Evolutionary conservation across 371 early-diverging fungal genomes (phyloP).

Genomic region (Phascolomyces articulosus): DNA sequence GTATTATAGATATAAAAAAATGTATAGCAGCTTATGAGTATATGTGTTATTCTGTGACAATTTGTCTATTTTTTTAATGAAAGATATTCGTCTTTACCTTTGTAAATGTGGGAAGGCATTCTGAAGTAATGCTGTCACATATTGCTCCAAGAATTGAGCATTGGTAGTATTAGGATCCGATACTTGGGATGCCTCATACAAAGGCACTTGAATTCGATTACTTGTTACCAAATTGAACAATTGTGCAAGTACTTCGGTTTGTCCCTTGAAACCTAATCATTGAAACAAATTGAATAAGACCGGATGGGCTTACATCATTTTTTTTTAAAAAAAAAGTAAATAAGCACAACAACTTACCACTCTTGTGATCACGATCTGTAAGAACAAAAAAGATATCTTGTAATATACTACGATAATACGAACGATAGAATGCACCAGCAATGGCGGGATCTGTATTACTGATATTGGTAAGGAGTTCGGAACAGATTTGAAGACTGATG

Average conservation of each 20-base stretch:
- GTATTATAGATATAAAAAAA: not conserved
- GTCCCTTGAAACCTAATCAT: slow-evolving; percentile 76
- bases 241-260: slow-evolving; percentile 86
- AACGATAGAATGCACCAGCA: slow-evolving; percentile 88
- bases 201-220: slow-evolving; percentile 80
- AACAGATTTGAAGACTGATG: slow-evolving; percentile 81
- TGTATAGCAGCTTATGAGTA: not conserved
- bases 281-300: not conserved
- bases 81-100: slow-evolving; percentile 43
- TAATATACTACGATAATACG: slow-evolving; percentile 85
- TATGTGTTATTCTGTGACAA: too few relatives aligned
- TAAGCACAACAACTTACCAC: slow-evolving; percentile 84
- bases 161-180: slow-evolving; percentile 79
- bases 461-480: slow-evolving; percentile 84
- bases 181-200: slow-evolving; percentile 75
- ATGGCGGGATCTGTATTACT: slow-evolving; percentile 74
- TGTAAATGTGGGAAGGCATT: slow-evolving; percentile 94
- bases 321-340: too few relatives aligned
- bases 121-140: slow-evolving; percentile 78
- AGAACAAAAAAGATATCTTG: slow-evolving; percentile 96
- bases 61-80: not conserved
- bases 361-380: slow-evolving; percentile 96
- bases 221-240: slow-evolving; percentile 87
- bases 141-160: slow-evolving; percentile 76
- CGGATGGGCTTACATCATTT: not conserved